Evolutionary conservation across 1,284 basidiomycete genomes (phyloP).

Genomic region (Moniliella sp.): DNA sequence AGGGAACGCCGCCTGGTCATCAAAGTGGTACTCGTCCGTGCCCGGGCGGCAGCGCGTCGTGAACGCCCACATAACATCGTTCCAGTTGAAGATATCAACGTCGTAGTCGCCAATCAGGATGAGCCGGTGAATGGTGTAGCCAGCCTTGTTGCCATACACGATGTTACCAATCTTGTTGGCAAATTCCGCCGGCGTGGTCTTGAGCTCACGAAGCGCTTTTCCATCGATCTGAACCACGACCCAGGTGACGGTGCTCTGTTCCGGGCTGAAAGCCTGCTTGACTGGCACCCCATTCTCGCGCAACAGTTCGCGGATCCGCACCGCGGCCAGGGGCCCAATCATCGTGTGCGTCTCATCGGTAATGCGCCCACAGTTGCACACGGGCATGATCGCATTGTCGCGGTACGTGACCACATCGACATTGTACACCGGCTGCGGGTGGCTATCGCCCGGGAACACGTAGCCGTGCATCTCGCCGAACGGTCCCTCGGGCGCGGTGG

Average conservation of each 20-base stretch:
- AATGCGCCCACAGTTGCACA: no score
- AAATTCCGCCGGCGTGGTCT: conserved; percentile 2
- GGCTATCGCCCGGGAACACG: no score
- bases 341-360: no score
- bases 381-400: no score
- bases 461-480: no score
- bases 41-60: conserved; percentile 4
- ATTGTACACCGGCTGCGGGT: no score
- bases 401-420: no score
- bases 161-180: conserved; percentile 4
- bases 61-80: conserved; percentile 7
- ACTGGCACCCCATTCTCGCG: no score
- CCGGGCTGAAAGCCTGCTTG: no score
- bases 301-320: conserved; percentile 6
- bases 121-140: conserved; percentile 6
- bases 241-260: no score
- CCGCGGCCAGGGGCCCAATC: no score
- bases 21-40: conserved; percentile 6
- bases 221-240: conserved; percentile 4
- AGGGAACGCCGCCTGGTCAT: conserved; percentile 5
- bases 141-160: conserved; percentile 5
- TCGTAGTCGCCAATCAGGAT: conserved; percentile 4
- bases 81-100: conserved; percentile 6
- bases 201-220: conserved; percentile 1
- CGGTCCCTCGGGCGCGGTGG: no score